phyloP scores from a whole-genome alignment of 192 early-diverging fungal genomes.

The Entomortierella beljakovae region DNA sequence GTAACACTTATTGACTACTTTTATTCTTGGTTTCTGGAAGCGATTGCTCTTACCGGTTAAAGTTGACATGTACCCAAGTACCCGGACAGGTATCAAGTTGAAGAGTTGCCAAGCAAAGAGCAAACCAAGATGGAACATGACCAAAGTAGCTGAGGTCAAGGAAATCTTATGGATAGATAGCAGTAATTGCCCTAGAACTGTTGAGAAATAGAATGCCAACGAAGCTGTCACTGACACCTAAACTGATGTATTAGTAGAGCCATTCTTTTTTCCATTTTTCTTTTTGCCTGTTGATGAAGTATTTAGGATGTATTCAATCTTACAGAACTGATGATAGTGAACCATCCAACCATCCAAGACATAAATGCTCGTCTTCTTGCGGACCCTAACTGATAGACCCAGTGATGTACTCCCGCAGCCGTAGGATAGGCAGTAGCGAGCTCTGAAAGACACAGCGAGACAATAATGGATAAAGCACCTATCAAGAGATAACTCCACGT shows the following conservation, averaged over 20 bases:
- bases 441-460: constrained; percentile 31
- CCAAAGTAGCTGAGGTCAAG: constrained; percentile 19
- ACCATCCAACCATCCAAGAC: constrained; percentile 50
- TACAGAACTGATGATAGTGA: constrained; percentile 41
- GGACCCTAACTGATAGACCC: constrained; percentile 42
- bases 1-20: not conserved
- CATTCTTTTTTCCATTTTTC: no score
- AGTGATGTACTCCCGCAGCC: constrained; percentile 37
- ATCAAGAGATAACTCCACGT: constrained; percentile 33
- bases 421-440: constrained; percentile 45
- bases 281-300: no score
- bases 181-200: constrained; percentile 27
- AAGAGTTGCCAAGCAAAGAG: constrained; percentile 34
- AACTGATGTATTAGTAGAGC: no score
- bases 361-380: constrained; percentile 13
- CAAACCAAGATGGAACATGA: constrained; percentile 44
- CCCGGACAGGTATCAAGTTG: constrained; percentile 25
- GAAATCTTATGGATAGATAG: constrained; percentile 15
- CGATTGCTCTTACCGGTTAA: constrained; percentile 11
- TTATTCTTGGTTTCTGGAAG: no score
- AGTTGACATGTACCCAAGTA: constrained; percentile 31
- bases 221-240: constrained; percentile 39
- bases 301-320: constrained; percentile 4
- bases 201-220: constrained; percentile 40
- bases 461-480: constrained; percentile 29